Conservation (phyloP, 495 filamentous ascomycete genomes). For the Immersiella caudata region DNA sequence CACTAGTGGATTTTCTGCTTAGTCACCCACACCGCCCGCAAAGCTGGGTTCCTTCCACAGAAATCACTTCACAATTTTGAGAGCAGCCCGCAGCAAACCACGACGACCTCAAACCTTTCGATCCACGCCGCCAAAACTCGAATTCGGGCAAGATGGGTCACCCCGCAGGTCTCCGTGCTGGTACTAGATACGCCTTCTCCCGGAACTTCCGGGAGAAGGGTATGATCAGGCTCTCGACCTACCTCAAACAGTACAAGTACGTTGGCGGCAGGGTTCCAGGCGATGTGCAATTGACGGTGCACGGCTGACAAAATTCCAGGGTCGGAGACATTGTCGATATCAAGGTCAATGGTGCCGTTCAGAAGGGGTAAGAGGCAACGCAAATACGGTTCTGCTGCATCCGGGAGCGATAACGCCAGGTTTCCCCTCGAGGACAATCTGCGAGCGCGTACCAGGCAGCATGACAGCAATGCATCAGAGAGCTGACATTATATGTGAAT, state of each 20-base stretch:
- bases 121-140: conserved; percentile 40
- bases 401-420: not conserved
- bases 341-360: conserved; percentile 94
- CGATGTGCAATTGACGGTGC: not conserved
- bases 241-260: conserved; percentile 88
- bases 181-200: conserved; percentile 96
- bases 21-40: conserved; percentile 33
- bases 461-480: conserved; percentile 9
- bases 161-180: conserved; percentile 89
- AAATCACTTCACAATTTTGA: conserved; percentile 39
- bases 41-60: conserved; percentile 31
- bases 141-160: conserved; percentile 79
- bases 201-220: conserved; percentile 92
- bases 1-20: conserved; percentile 28
- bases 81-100: conserved; percentile 36
- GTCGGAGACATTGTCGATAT: conserved; percentile 98
- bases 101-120: conserved; percentile 41
- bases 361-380: conserved; percentile 69
- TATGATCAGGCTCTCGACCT: conserved; percentile 85
- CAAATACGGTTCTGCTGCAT: not conserved
- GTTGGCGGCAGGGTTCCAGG: conserved; percentile 22
- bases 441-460: not conserved
- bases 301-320: conserved; percentile 53
- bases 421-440: not conserved
- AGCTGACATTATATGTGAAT: conserved; percentile 38